Conservation (phyloP, 305 asterid species). For the Fraxinus sp. region DNA sequence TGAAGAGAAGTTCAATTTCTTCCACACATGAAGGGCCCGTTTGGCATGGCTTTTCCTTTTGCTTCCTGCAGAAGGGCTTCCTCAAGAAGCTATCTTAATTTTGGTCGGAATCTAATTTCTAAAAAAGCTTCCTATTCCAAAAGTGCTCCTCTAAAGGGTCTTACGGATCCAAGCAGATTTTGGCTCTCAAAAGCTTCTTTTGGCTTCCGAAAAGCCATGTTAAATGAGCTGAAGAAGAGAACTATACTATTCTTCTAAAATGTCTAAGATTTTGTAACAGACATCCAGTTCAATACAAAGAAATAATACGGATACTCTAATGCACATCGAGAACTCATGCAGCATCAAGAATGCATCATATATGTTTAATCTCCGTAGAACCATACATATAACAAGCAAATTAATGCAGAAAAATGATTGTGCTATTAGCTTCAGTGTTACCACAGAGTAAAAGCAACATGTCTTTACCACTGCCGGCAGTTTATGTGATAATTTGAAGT, state of each 20-base stretch:
- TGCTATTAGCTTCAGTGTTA: not conserved
- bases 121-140: not conserved
- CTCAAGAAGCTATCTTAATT: not conserved
- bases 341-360: not conserved
- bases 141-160: not conserved
- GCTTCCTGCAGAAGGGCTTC: not conserved
- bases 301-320: not conserved
- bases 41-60: not conserved
- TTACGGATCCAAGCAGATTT: not conserved
- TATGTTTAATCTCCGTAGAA: not conserved
- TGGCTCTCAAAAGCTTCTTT: not conserved
- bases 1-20: not conserved
- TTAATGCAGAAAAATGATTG: not conserved
- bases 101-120: not conserved
- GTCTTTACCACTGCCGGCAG: not conserved
- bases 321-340: not conserved
- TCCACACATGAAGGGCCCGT: not conserved
- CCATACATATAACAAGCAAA: not conserved
- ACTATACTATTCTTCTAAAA: not conserved
- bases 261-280: not conserved
- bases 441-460: not conserved
- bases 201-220: not conserved
- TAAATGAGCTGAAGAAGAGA: not conserved
- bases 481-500: not conserved
- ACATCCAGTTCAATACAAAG: not conserved